Conservation (phyloP, 2,329 filamentous ascomycete species). For the Westerdykella aurantiaca region DNA sequence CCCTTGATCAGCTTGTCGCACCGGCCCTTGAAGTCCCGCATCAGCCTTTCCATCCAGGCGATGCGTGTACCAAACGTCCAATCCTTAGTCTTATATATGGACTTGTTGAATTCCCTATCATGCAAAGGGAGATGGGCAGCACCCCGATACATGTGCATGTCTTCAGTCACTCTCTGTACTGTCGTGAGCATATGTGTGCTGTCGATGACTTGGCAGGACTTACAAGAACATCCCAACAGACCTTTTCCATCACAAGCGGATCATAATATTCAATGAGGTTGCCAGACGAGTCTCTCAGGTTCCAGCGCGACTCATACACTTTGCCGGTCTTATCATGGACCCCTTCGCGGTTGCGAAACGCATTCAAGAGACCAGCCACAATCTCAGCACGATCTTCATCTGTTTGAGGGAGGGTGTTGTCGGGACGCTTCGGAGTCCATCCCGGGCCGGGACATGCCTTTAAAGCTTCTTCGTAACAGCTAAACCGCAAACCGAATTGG, state of each 20-base stretch:
- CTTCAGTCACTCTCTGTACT: neutral
- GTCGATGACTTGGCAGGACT: neutral
- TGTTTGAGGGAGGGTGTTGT: neutral
- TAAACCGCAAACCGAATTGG: too few relatives aligned
- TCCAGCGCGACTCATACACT: neutral
- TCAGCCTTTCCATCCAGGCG: neutral
- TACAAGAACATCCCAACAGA: constrained; percentile 9
- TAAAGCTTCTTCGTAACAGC: too few relatives aligned
- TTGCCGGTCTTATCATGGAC: neutral
- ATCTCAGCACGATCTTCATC: neutral
- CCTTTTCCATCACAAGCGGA: constrained; percentile 4
- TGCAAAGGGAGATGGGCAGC: neutral
- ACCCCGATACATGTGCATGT: neutral
- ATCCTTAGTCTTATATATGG: neutral
- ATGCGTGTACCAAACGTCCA: constrained; percentile 1
- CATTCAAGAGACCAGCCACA: neutral
- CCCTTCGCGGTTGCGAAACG: neutral
- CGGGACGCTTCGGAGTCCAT: neutral
- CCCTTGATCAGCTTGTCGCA: constrained; percentile 5
- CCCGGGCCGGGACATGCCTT: too few relatives aligned
- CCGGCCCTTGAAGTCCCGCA: constrained; percentile 1
- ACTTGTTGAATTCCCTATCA: constrained; percentile 1
- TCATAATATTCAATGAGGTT: constrained; percentile 2
- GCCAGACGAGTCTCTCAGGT: neutral
- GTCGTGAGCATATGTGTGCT: neutral